A percentile compares a stretch with the other conserved stretches of the same genome.
Evolutionary conservation across 2,329 filamentous ascomycete species (phyloP).

Genomic region (Salinomyces thailandicus): DNA sequence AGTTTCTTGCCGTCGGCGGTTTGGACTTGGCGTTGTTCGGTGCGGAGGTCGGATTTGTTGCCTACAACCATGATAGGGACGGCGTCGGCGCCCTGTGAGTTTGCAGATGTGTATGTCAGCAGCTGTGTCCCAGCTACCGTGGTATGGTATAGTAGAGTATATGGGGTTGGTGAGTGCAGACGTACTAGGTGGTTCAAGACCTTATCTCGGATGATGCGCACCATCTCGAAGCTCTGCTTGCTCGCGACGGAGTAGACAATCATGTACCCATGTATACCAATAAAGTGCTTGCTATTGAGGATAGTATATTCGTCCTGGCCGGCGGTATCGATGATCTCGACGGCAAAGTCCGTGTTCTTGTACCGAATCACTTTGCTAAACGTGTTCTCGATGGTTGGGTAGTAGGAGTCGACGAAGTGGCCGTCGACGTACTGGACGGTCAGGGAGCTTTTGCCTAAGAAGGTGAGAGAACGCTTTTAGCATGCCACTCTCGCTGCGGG

Average conservation of each 20-base stretch:
- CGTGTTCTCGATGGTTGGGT: conserved; percentile 97
- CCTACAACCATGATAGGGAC: conserved; percentile 91
- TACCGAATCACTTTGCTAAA: conserved; percentile 92
- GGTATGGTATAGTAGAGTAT: background rate
- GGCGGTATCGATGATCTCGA: conserved; percentile 96
- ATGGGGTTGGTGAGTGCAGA: background rate
- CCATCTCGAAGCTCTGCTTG: conserved; percentile 93
- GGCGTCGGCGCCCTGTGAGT: conserved; percentile 69
- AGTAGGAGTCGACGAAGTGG: conserved; percentile 98
- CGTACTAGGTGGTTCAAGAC: conserved; percentile 88
- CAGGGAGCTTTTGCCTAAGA: conserved; percentile 84
- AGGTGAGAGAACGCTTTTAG: background rate
- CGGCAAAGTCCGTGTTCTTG: conserved; percentile 86
- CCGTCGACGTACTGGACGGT: conserved; percentile 96
- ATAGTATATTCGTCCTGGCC: conserved; percentile 98
- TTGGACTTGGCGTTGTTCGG: conserved; percentile 85
- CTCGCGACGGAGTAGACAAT: conserved; percentile 96
- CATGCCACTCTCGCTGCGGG: background rate
- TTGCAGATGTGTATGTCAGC: background rate
- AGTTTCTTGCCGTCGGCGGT: conserved; percentile 76
- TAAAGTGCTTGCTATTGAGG: conserved; percentile 96
- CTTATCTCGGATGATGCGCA: conserved; percentile 90
- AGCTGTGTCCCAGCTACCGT: background rate
- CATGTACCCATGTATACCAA: conserved; percentile 97
- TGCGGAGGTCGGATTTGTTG: conserved; percentile 90